Conservation (phyloP, 306 rosid species). For the Fragaria vesca region DNA sequence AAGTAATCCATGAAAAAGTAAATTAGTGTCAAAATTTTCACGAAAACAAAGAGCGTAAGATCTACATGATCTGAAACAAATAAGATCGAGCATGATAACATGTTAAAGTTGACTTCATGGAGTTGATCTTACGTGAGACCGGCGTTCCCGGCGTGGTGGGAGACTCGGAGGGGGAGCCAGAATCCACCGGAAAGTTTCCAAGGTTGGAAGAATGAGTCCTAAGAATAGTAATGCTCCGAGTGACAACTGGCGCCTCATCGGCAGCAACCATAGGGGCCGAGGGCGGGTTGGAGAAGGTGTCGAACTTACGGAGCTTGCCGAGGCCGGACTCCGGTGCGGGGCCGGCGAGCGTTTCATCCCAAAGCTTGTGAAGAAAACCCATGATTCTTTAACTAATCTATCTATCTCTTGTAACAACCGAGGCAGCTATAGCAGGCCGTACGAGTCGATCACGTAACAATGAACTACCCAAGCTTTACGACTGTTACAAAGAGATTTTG, state of each 20-base stretch:
- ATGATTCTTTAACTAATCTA: constrained; percentile 21
- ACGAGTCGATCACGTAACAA: background rate
- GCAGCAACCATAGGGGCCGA: constrained; percentile 22
- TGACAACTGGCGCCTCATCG: constrained; percentile 40
- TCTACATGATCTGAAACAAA: background rate
- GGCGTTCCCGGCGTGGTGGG: constrained; percentile 64
- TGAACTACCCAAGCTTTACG: constrained; percentile 20
- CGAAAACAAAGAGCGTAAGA: background rate
- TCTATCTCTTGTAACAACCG: constrained; percentile 35
- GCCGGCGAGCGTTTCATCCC: constrained; percentile 98
- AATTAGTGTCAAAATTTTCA: background rate
- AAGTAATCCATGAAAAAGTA: background rate
- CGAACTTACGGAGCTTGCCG: constrained; percentile 72
- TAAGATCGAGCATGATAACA: background rate
- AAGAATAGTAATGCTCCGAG: constrained; percentile 69
- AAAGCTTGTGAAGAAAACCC: constrained; percentile 83
- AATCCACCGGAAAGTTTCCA: constrained; percentile 18
- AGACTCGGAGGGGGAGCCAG: constrained; percentile 30
- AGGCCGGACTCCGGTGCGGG: constrained; percentile 91
- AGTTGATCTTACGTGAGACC: constrained; percentile 43
- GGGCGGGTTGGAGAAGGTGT: constrained; percentile 39
- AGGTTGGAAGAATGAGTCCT: constrained; percentile 29
- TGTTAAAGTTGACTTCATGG: background rate
- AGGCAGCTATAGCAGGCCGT: constrained; percentile 15
- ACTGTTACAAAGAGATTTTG: constrained; percentile 42